Evolutionary conservation across 2,329 filamentous ascomycete genomes (phyloP).

Genomic region (Shiraia sp.): DNA sequence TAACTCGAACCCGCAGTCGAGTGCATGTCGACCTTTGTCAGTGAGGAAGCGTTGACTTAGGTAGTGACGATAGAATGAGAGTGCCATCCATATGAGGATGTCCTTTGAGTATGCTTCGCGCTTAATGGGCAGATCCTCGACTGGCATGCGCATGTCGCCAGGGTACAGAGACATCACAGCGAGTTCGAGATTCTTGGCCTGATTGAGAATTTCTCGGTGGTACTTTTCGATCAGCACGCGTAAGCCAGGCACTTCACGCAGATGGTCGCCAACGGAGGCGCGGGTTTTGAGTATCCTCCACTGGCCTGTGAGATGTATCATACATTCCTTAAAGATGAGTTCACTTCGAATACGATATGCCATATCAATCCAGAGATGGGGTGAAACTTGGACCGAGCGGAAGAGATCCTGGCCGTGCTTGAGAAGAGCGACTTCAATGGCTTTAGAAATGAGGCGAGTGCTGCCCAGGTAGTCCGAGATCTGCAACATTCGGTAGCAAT

Average conservation of each 20-base stretch:
- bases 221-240: slow-evolving; percentile 38
- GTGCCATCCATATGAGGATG: slow-evolving; percentile 57
- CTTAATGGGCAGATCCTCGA: slow-evolving; percentile 38
- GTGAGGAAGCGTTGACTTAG: slow-evolving; percentile 47
- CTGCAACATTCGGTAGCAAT: slow-evolving; percentile 48
- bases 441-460: slow-evolving; percentile 47
- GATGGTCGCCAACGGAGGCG: slow-evolving; percentile 7
- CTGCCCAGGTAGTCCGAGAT: slow-evolving; percentile 54
- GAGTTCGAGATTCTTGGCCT: slow-evolving; percentile 32
- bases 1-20: slow-evolving; percentile 53
- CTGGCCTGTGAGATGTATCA: slow-evolving; percentile 51
- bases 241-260: slow-evolving; percentile 26
- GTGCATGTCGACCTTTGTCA: slow-evolving; percentile 42
- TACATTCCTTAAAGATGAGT: slow-evolving; percentile 50
- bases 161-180: slow-evolving; percentile 31
- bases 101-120: slow-evolving; percentile 53
- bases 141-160: slow-evolving; percentile 27
- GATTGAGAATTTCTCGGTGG: slow-evolving; percentile 28
- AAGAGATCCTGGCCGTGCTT: slow-evolving; percentile 53
- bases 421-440: slow-evolving; percentile 54
- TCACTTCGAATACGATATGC: slow-evolving; percentile 52
- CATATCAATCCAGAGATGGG: slow-evolving; percentile 52
- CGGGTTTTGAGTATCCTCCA: slow-evolving; percentile 36
- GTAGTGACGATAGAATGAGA: slow-evolving; percentile 54
- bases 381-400: slow-evolving; percentile 48